Evolutionary conservation across 495 filamentous ascomycete species (phyloP), one percentile per base, ranked within the genome.

Genomic region (Penicillium macrosclerotiorum): DNA sequence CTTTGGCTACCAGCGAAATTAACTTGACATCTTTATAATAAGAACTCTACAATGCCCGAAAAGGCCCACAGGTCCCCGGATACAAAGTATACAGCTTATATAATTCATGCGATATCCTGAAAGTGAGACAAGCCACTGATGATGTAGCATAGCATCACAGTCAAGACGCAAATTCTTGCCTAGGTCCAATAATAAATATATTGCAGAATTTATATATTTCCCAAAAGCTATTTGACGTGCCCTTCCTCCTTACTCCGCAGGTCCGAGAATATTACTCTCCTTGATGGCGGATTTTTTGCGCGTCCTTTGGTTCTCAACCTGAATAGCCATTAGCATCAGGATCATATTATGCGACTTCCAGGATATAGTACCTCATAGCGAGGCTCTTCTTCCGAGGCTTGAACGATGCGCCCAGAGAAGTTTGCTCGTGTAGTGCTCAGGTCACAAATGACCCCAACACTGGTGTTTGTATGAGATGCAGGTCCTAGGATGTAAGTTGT

Each of bases 241-340:
- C 29, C 12, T 12, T 29, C 25, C 6, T 17, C 20, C 19, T 6
- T 34, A 63, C 40, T 66, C 63, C 1, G 59, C 63, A 20, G 61
- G 63, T 1, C 63, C 63, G 35, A 68, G 16, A 41, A 68, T 70
- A 45, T 63, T 70, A 13, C 44, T 22, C 38, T 70, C 61, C 46
- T 67, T 68, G 16, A 68, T 61, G 3, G 59, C 53, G 4, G 63
- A 65, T 22, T 45, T 51, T 54, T 67, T 68, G 31, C 53, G 60
- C 23, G 63, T 70, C 16, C 61, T 49, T 35, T 38, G 37, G 29
- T 70, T 70, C 41, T 70, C 67, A 38, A 70, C 59, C 57, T 65
- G 24, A n/a, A n/a, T n/a, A n/a, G 5, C 11, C 19, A 34, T 35
- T 19, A 8, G 13, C 20, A 35, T 45, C 35, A 52, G 44, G 16